Conservation (phyloP, 805 yeast species). For the Maudiozyma pseudohumilis region DNA sequence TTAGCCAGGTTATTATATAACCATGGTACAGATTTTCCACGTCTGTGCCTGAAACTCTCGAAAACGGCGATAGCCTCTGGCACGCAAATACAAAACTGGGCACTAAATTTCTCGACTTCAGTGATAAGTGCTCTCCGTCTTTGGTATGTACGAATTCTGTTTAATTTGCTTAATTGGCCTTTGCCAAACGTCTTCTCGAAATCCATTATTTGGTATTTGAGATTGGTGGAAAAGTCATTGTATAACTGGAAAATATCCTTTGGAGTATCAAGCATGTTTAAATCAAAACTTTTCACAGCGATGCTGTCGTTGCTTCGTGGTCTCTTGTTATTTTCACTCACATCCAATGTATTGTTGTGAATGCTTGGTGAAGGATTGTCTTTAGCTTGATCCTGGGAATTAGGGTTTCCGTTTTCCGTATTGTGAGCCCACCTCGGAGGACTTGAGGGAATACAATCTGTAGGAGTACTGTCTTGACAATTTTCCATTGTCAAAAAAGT, state of each 20-base stretch:
- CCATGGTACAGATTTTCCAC: conserved; percentile 31
- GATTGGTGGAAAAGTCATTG: conserved; percentile 25
- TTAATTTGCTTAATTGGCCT: conserved; percentile 23
- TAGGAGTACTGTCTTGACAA: neutral
- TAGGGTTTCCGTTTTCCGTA: neutral
- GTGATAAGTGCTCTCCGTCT: conserved; percentile 30
- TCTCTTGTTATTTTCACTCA: neutral
- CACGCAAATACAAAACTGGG: conserved; percentile 17
- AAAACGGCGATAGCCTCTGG: conserved; percentile 26
- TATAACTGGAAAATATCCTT: conserved; percentile 27
- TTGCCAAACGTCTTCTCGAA: conserved; percentile 27
- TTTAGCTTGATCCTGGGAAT: neutral
- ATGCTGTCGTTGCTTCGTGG: neutral
- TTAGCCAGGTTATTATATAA: conserved; percentile 29
- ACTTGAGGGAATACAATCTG: neutral
- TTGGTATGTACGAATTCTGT: conserved; percentile 31
- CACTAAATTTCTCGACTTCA: conserved; percentile 29
- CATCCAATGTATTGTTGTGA: too few relatives aligned
- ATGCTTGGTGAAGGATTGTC: neutral
- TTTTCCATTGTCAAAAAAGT: neutral
- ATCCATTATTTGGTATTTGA: conserved; percentile 29
- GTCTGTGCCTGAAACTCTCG: conserved; percentile 25
- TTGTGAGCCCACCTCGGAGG: too few relatives aligned
- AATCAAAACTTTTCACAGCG: conserved; percentile 9
- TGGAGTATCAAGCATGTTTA: conserved; percentile 27